Evolutionary conservation across 1,284 basidiomycete genomes (phyloP).

Genomic region (Sparassis latifolia): DNA sequence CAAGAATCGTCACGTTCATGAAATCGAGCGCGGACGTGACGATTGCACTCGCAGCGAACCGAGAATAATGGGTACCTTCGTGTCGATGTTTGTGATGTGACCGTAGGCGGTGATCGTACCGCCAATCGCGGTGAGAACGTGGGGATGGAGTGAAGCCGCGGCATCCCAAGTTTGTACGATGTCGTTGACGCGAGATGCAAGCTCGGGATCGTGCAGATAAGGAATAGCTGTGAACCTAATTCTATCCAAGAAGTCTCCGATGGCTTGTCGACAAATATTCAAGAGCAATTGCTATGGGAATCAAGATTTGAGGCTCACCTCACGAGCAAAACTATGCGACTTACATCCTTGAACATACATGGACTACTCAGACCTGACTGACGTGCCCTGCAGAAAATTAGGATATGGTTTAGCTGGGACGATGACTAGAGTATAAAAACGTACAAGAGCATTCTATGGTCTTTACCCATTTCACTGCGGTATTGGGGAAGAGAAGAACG

Average conservation of each 20-base stretch:
- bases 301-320: no score
- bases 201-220: not conserved
- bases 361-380: no score
- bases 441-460: no score
- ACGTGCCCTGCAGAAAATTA: no score
- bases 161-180: not conserved
- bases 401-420: no score
- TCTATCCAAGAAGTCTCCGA: not conserved
- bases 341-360: no score
- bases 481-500: no score
- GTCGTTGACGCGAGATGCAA: not conserved
- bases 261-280: not conserved
- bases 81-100: not conserved
- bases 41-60: conserved; percentile 2
- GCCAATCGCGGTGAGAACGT: not conserved
- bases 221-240: not conserved
- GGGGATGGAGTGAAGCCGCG: not conserved
- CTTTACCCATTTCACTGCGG: no score
- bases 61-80: conserved; percentile 1
- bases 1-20: conserved; percentile 4
- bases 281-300: not conserved
- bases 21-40: conserved; percentile 1
- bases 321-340: no score
- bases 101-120: not conserved
- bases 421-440: no score